phyloP scores from a whole-genome alignment of 1,284 basidiomycete genomes.

The Omphalotus olearius region DNA sequence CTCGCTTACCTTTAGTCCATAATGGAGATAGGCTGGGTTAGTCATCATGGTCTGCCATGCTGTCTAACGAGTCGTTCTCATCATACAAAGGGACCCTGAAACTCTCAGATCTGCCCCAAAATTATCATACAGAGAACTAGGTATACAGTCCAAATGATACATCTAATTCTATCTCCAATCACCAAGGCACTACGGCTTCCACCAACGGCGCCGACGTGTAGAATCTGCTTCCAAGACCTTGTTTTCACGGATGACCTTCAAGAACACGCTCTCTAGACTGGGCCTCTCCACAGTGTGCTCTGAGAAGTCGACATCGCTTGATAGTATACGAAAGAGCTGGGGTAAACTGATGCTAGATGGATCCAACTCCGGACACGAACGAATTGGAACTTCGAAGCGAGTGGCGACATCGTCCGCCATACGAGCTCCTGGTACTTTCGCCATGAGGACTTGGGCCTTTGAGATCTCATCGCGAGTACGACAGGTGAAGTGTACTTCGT shows the following conservation, averaged over 20 bases:
- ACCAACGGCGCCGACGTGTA: conserved; percentile 21
- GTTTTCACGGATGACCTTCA: conserved; percentile 69
- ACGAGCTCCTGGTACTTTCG: conserved; percentile 57
- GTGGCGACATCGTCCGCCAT: conserved; percentile 75
- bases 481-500: conserved; percentile 76
- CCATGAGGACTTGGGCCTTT: conserved; percentile 57
- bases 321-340: conserved; percentile 51
- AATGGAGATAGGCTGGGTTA: no score
- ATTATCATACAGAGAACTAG: no score
- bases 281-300: conserved; percentile 70
- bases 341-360: conserved; percentile 42
- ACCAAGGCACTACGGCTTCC: conserved; percentile 1
- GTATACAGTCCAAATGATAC: no score
- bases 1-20: no score
- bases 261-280: conserved; percentile 66
- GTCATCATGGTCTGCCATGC: no score
- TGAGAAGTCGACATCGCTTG: conserved; percentile 46
- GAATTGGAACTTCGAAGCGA: conserved; percentile 71
- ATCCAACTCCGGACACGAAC: conserved; percentile 7
- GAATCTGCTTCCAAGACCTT: conserved; percentile 54
- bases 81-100: no score
- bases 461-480: conserved; percentile 55
- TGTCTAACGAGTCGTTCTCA: no score
- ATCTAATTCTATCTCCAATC: no score
- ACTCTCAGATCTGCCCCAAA: no score